Evolutionary conservation across 2,329 filamentous ascomycete genomes (phyloP).

Genomic region (Purpureocillium lavendulum): DNA sequence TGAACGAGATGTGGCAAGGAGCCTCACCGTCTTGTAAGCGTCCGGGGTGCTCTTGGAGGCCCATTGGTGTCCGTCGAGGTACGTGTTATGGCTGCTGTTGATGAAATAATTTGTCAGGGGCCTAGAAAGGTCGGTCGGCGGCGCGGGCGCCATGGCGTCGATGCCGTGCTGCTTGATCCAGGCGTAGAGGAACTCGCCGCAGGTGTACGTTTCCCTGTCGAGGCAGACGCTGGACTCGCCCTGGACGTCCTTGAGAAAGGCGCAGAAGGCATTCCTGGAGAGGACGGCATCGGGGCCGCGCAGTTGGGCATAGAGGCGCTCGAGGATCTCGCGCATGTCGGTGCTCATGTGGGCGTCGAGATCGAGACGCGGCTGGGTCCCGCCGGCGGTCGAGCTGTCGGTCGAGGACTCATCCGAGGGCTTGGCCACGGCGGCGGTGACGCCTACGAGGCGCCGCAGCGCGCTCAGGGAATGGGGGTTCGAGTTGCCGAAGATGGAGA

Average conservation of each 20-base stretch:
- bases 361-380: constrained; percentile 3
- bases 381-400: constrained; percentile 9
- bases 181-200: constrained; percentile 41
- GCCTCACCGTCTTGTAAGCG: constrained; percentile 58
- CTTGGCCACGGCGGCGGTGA: constrained; percentile 19
- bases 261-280: constrained; percentile 28
- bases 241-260: constrained; percentile 43
- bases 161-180: constrained; percentile 36
- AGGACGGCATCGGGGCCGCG: constrained; percentile 23
- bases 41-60: constrained; percentile 69
- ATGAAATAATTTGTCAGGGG: constrained; percentile 88
- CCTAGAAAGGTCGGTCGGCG: constrained; percentile 49
- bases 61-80: constrained; percentile 79
- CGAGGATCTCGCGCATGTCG: constrained; percentile 38
- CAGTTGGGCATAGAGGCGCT: constrained; percentile 37
- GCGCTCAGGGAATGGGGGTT: constrained; percentile 19
- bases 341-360: constrained; percentile 35
- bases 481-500: constrained; percentile 30
- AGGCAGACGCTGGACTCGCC: constrained; percentile 29
- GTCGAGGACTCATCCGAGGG: constrained; percentile 16
- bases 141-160: constrained; percentile 34
- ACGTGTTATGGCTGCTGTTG: constrained; percentile 92
- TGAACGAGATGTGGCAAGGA: too few relatives aligned
- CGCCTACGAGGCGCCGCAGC: constrained; percentile 24
- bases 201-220: constrained; percentile 31